A percentile compares a stretch with the other conserved stretches of the same genome.
phyloP scores from a whole-genome alignment of 495 filamentous ascomycete species.

The Talaromyces nanjingensis region DNA sequence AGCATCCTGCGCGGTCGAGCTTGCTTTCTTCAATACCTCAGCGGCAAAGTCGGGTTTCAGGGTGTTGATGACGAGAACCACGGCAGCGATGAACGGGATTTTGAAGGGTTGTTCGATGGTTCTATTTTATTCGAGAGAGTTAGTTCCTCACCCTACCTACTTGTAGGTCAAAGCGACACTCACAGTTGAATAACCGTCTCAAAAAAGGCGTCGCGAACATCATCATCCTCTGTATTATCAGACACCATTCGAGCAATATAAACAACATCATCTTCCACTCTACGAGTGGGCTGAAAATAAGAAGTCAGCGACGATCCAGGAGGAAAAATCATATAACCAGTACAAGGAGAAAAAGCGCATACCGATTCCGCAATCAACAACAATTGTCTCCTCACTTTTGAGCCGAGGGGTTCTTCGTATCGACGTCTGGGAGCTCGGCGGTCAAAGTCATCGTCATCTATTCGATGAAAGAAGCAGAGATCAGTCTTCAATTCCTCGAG shows the following conservation, averaged over 20 bases:
- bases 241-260: slow-evolving; percentile 68
- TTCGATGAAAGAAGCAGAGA: neutral
- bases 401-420: slow-evolving; percentile 69
- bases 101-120: slow-evolving; percentile 91
- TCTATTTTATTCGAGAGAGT: slow-evolving; percentile 19
- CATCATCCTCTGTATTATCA: slow-evolving; percentile 76
- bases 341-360: slow-evolving; percentile 18
- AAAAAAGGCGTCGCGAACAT: slow-evolving; percentile 60
- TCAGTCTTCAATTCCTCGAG: neutral
- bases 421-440: slow-evolving; percentile 67
- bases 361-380: slow-evolving; percentile 80
- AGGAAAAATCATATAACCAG: slow-evolving; percentile 4
- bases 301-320: neutral
- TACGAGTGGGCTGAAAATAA: slow-evolving; percentile 52
- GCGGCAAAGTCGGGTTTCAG: slow-evolving; percentile 63
- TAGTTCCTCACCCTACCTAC: slow-evolving; percentile 9
- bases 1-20: slow-evolving; percentile 48
- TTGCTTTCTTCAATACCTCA: slow-evolving; percentile 58
- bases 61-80: slow-evolving; percentile 67
- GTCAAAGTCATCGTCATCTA: slow-evolving; percentile 69
- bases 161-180: slow-evolving; percentile 13
- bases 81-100: slow-evolving; percentile 82
- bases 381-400: slow-evolving; percentile 73
- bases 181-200: slow-evolving; percentile 69
- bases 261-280: slow-evolving; percentile 72